Percentiles rank a stretch among this genome's conserved stretches.
phyloP scores from a whole-genome alignment of 73 alveolate species.

The Paramecium primaurelia region DNA sequence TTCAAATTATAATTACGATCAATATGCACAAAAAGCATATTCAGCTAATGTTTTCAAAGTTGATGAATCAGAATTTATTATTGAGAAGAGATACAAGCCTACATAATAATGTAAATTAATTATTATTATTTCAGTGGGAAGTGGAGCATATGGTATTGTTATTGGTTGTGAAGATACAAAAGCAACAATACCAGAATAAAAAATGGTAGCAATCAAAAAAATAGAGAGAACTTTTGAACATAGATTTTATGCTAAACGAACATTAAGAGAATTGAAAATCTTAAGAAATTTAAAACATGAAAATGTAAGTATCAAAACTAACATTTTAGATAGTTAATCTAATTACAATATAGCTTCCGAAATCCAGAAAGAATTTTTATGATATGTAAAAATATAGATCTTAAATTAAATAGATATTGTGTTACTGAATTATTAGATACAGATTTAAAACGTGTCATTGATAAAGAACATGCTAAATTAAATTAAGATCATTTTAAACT shows the following conservation, averaged over 20 bases:
- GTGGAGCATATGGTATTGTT: slow-evolving; percentile 70
- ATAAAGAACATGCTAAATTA: slow-evolving; percentile 47
- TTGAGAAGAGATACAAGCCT: slow-evolving; percentile 48
- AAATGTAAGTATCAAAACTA: slow-evolving; percentile 59
- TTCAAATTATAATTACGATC: slow-evolving; percentile 11
- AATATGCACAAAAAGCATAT: slow-evolving; percentile 17
- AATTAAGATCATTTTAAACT: slow-evolving; percentile 56
- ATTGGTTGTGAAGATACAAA: slow-evolving; percentile 56
- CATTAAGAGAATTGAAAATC: slow-evolving; percentile 77
- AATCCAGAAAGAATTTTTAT: slow-evolving; percentile 7
- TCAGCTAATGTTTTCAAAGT: slow-evolving; percentile 44
- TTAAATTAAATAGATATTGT: background rate
- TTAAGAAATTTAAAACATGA: slow-evolving; percentile 69
- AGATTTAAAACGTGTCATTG: slow-evolving; percentile 38
- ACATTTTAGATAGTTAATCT: slow-evolving; percentile 53
- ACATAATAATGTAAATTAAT: slow-evolving; percentile 49
- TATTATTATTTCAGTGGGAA: slow-evolving; percentile 44
- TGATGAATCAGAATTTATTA: slow-evolving; percentile 47
- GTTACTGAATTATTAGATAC: slow-evolving; percentile 43
- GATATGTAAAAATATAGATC: background rate
- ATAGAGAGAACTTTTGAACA: slow-evolving; percentile 84
- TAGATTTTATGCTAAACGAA: slow-evolving; percentile 70
- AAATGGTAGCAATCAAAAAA: slow-evolving; percentile 76
- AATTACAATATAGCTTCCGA: slow-evolving; percentile 33
- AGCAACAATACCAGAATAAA: slow-evolving; percentile 41